A percentile compares a stretch with the other conserved stretches of the same genome.
These are phyloP conservation scores for Agapanthus africanus DNA, from an alignment of 106 monocot genomes.

Conservation along the genomic window DNA sequence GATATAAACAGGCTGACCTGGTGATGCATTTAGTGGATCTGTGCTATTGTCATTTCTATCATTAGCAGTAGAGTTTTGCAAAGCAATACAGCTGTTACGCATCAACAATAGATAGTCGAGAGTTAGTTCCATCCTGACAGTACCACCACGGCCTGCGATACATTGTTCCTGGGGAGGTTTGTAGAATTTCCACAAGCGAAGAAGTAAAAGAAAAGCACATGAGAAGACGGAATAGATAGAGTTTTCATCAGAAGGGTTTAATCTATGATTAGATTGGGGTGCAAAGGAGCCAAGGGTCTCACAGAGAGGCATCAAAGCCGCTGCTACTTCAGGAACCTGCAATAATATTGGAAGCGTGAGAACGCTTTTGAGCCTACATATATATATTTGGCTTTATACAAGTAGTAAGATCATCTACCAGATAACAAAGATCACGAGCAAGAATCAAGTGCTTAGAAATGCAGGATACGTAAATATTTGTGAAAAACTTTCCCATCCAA, in stretches of 20 bases:
- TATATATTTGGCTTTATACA: too few species aligned
- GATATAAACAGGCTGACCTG: slow-evolving; percentile 57
- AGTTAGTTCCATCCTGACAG: slow-evolving; percentile 51
- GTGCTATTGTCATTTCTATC: slow-evolving; percentile 13
- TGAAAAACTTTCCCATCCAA: too few species aligned
- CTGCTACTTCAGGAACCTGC: slow-evolving; percentile 91
- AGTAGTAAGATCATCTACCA: too few species aligned
- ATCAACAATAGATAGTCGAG: slow-evolving; percentile 77
- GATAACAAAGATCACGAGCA: too few species aligned
- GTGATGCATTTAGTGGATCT: neutral
- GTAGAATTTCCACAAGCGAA: slow-evolving; percentile 92
- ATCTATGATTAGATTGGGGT: slow-evolving; percentile 38
- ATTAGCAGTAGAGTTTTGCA: slow-evolving; percentile 17
- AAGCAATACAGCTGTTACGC: slow-evolving; percentile 45
- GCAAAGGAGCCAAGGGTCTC: slow-evolving; percentile 81
- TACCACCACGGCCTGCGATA: slow-evolving; percentile 58
- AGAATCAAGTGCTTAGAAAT: too few species aligned
- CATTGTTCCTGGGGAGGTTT: slow-evolving; percentile 68
- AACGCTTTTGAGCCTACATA: too few species aligned
- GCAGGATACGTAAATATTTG: too few species aligned
- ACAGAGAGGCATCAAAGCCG: slow-evolving; percentile 83
- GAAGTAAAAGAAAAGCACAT: slow-evolving; percentile 89
- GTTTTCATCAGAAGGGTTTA: slow-evolving; percentile 38
- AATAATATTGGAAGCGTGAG: too few species aligned
- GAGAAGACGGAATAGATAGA: slow-evolving; percentile 87